Evolutionary conservation across 495 filamentous ascomycete species (phyloP), one percentile per base, ranked within the genome.

Genomic region (Glutinoglossum americanum): DNA sequence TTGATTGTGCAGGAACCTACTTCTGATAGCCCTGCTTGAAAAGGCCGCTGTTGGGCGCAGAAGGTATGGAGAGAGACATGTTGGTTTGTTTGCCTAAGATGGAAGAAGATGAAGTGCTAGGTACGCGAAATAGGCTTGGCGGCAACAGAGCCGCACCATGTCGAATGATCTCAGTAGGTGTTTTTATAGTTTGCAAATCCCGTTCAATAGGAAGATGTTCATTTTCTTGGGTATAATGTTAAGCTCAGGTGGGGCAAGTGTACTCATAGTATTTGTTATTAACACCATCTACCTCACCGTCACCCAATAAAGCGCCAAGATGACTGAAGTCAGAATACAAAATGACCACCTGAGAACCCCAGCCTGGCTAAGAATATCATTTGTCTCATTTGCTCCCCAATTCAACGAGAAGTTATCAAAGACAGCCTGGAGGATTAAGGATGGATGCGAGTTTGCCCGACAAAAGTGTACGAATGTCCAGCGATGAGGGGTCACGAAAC

Each of bases 21-120:
- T 82, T 93, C 69, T 94, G 87, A 70, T 99, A 99, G 62, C 92
- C 92, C 67, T 81, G 75, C 73, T 97, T 97, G 79, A 99, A 99
- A 25, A 99, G 79, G 66, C 84, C 83, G 64, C 82, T 80, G 67
- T 94, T 92, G 54, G 93, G 92, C 62, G 92, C 93, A 66, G 76
- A 83, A 49, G 92, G 92, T 63, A 97, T 87, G 67, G 89, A 84
- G 65, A 98, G 80, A 66, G 92, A 97, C 92, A 98, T 98, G 64
- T 63, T 78, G 28, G 1, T 19, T n/a, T 21, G 17, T 45, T 21
- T 4, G 41, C 41, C 21, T 10, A 3, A 17, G 15, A 11, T 41
- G 37, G 37, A 17, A 41, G 37, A 2, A n/a, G 37, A 11, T 41
- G 15, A 11, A 1, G 13, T 41, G 37, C 5, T 7, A 33, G 30